Base-by-base conservation (phyloP, 495 filamentous ascomycete genomes). In the Aspergillus conjunctus region DNA sequence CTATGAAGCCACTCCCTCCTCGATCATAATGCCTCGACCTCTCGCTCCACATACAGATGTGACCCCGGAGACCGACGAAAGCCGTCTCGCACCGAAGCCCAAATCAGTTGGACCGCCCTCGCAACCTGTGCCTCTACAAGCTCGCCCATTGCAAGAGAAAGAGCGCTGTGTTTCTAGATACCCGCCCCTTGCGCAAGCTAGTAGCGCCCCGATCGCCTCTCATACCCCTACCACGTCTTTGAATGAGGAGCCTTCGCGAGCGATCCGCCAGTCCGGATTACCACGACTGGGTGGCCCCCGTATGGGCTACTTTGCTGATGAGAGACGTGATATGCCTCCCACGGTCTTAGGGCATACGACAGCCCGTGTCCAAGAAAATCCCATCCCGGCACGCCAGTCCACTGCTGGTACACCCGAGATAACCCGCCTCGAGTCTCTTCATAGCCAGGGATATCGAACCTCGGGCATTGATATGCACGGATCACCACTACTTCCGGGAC, bases 41-140 rank as follows among this genome's bases (percentile, higher is more conserved):
- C 73, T 88, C 41, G 89, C 83, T n/a, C 84, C 85, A 11, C 83
- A 81, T 54, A 76, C 79, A 6, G 85, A 88, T 10, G 54, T 62
- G 12, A 68, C 71, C 11, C 67, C 84, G 21, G 81, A 86, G 33
- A 58, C 79, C 4, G 81, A 88, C 30, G 85, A 86, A 18, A 76
- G 78, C 46, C 69, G 77, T 9, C 69, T 81, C 39, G 61, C 71
- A 9, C 62, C 80, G 32, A 87, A 86, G 66, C 66, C 67, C 34
- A 74, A 69, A 41, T 71, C 71, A 32, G 43, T 66, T 48, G 71
- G 60, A 5, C 65, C 75, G 54, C 68, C 75, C 43, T 59, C 72
- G 60, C 70, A 77, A 59, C 66, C 73, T 5, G 65, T 70, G 43
- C 60, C 70, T 26, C 33, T 77, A 12, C 74, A 74, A 51, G 62